phyloP scores from a whole-genome alignment of 345 rosid species.

The Populus alba region DNA sequence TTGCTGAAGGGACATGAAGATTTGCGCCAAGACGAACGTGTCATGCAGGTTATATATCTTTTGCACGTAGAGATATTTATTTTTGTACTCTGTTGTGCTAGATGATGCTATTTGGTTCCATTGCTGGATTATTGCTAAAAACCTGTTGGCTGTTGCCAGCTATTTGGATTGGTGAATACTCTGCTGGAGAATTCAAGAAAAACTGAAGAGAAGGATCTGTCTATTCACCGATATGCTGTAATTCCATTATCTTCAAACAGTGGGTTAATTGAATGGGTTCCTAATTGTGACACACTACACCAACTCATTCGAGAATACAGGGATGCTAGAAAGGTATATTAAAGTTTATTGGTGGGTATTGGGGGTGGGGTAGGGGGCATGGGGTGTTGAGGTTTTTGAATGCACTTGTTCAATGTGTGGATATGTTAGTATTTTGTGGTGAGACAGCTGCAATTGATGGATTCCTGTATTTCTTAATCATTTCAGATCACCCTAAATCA shows the following conservation, averaged over 20 bases:
- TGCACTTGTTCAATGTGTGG: not conserved
- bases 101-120: not conserved
- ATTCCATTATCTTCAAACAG: conserved; percentile 95
- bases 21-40: conserved; percentile 98
- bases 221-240: conserved; percentile 82
- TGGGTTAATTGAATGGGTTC: conserved; percentile 97
- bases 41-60: conserved; percentile 77
- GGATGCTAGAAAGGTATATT: conserved; percentile 78
- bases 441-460: conserved; percentile 3
- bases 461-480: conserved; percentile 21
- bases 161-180: conserved; percentile 92
- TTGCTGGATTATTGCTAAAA: not conserved
- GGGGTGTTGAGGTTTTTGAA: not conserved
- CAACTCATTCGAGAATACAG: conserved; percentile 88
- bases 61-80: not conserved
- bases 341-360: not conserved
- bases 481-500: conserved; percentile 83
- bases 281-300: conserved; percentile 93
- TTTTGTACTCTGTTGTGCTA: not conserved
- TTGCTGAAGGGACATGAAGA: conserved; percentile 98
- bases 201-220: conserved; percentile 84
- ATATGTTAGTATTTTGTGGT: not conserved
- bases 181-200: conserved; percentile 83
- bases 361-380: not conserved
- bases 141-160: conserved; percentile 40